Evolutionary conservation across 768 basidiomycete species (phyloP).

Genomic region (Tephrocybe sp.): DNA sequence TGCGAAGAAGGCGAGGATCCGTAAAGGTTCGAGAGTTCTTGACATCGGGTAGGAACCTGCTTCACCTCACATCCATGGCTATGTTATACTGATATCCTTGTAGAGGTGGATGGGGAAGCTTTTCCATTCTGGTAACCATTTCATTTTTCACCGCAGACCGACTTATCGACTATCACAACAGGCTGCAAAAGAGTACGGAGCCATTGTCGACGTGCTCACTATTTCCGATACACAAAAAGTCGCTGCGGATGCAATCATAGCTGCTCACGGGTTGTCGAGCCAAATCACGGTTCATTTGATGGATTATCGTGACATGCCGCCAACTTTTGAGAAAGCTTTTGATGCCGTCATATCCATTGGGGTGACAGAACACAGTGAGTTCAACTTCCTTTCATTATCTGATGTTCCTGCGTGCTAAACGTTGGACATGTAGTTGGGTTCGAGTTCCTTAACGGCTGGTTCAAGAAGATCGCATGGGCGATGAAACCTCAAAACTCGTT

Average conservation of each 20-base stretch:
- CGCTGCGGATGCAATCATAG: conserved; percentile 59
- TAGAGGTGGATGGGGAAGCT: conserved; percentile 11
- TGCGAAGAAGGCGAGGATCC: conserved; percentile 7
- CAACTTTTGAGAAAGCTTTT: conserved; percentile 51
- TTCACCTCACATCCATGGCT: background rate
- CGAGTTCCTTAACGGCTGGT: conserved; percentile 7
- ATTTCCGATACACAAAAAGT: conserved; percentile 61
- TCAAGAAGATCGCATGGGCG: conserved; percentile 11
- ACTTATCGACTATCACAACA: background rate
- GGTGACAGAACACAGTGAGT: conserved; percentile 39
- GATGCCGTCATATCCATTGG: conserved; percentile 50
- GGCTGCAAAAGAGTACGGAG: conserved; percentile 38
- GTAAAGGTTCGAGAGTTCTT: conserved; percentile 9
- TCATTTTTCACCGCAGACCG: background rate
- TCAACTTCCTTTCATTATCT: background rate
- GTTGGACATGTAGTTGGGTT: conserved; percentile 1
- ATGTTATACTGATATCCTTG: background rate
- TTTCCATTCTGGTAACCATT: conserved; percentile 2
- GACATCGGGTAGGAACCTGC: conserved; percentile 7
- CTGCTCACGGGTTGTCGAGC: conserved; percentile 42
- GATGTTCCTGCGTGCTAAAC: background rate
- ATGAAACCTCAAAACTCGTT: conserved; percentile 10
- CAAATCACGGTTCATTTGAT: conserved; percentile 60
- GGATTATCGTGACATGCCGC: conserved; percentile 61
- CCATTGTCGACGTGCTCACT: conserved; percentile 66